Evolutionary conservation across 495 filamentous ascomycete species (phyloP), one percentile per base, ranked within the genome.

Genomic region (Neurospora sublineolata): DNA sequence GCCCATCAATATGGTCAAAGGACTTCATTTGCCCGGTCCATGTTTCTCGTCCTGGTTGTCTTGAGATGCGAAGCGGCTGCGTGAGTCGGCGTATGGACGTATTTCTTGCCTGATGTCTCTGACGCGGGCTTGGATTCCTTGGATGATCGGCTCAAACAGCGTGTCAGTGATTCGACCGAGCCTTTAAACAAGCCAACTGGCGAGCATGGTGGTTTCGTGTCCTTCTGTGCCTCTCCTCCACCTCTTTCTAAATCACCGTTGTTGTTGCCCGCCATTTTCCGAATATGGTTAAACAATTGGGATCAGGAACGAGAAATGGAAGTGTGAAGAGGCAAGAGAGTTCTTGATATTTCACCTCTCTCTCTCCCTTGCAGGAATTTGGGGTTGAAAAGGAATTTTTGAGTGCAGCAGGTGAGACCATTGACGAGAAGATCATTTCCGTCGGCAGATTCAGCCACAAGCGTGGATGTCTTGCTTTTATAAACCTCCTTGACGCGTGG

Each of bases 1-100:
- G 30, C 27, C 20, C 52, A 64, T 16, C 27, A 4, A 18, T 37
- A 20, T 69, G 18, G 27, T 76, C 74, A 82, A n/a, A 79, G 71
- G 39, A 77, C 76, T 60, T 80, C 79, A 68, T 83, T 83, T 8
- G 76, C 78, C 46, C 72, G 72, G 67, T 72, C 81, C 76, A 84
- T 84, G 14, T 68, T 58, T 9, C 72, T 72, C 9, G 81, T 73
- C 8, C 82, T 82, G 18, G 83, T 78, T 0, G 84, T 84, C 72
- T 74, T 79, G 20, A 84, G 72, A 73, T 80, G 81, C n/a, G 83
- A 80, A 8, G 75, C 69, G 8, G 75, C 79, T 4, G 84, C 81
- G 67, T 86, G 81, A 1, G 77, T 80, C 30, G 84, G 84, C 5
- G 72, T 73, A 70, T 83, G 79, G 41, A 74, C 73, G 71, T 80